Percentiles rank a stretch among this genome's conserved stretches.
phyloP scores from a whole-genome alignment of 495 filamentous ascomycete species.

The Tetracladium setigerum region DNA sequence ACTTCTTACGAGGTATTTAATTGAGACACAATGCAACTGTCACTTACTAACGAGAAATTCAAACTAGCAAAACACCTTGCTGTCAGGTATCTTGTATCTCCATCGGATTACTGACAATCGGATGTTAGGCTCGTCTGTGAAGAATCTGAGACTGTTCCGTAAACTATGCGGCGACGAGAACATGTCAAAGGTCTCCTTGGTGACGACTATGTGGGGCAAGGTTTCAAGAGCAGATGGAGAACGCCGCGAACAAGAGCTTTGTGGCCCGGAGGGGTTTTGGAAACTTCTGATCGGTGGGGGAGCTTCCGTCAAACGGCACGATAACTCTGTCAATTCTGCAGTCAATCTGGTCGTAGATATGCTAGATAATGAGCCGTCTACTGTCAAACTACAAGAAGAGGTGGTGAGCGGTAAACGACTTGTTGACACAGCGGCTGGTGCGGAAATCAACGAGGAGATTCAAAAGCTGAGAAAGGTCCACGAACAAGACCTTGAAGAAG shows the following conservation, averaged over 20 bases:
- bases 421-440: constrained; percentile 29
- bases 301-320: constrained; percentile 20
- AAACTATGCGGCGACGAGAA: constrained; percentile 31
- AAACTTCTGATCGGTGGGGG: constrained; percentile 24
- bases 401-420: constrained; percentile 25
- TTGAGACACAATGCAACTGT: no score
- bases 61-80: constrained; percentile 14
- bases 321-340: constrained; percentile 25
- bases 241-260: constrained; percentile 30
- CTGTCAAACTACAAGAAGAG: constrained; percentile 32
- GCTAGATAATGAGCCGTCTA: constrained; percentile 10
- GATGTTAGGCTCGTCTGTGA: constrained; percentile 30
- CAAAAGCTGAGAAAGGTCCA: constrained; percentile 11
- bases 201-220: constrained; percentile 37
- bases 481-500: constrained; percentile 14
- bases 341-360: constrained; percentile 21
- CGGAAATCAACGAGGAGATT: constrained; percentile 25
- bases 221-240: constrained; percentile 18
- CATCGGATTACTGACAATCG: constrained; percentile 36
- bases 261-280: constrained; percentile 31
- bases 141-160: constrained; percentile 37
- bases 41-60: no score
- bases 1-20: constrained; percentile 21
- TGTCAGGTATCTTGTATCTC: constrained; percentile 35
- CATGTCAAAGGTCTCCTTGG: constrained; percentile 33